Base-by-base conservation (phyloP, 495 filamentous ascomycete genomes). In the Trichocladium uniseriatum region DNA sequence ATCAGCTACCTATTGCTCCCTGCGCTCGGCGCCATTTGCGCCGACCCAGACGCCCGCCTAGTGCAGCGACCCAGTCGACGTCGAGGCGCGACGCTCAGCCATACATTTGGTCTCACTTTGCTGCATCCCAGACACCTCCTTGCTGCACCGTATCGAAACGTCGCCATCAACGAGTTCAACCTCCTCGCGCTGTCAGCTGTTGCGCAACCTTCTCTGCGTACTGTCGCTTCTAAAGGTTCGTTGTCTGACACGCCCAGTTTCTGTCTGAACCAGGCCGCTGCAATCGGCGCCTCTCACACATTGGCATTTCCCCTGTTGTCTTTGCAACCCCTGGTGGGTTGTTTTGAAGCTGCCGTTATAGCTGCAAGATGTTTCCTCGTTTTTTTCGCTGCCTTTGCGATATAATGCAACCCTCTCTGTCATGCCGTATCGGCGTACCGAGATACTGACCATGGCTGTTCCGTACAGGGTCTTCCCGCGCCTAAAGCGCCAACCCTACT, bases 371-470 rank as follows among this genome's bases (percentile, higher is more conserved):
- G 47, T 53, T 48, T 55, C 55, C 56, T 58, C 51, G 44, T 36
- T 56, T 46, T 59, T 55, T 44, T 19, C 52, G 56, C 57, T 49
- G 53, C 48, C 52, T 50, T 40, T 41, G 52, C 24, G 53, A 59
- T 59, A 53, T 58, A 49, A 45, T 58, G 58, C 45, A 58, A 60
- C 58, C 38, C 53, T 53, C 49, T 52, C 52, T 34, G 16, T 28
- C 4, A 41, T 52, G 35, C 28, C 39, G 20, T 47, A 31, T 24
- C 32, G 10, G 32, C 20, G n/a, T 18, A 36, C 15, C 19, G 38
- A 20, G 28, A 38, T 44, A 63, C 70, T 76, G 63, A 76, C 7
- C 62, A 74, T 70, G 66, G 38, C 53, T 34, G 44, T 45, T 43
- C 53, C 57, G 48, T 56, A 57, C 53, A 68, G 67, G 49, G 49